Conservation (phyloP, 2,329 filamentous ascomycete species). For the Thielaviopsis ethacetica region DNA sequence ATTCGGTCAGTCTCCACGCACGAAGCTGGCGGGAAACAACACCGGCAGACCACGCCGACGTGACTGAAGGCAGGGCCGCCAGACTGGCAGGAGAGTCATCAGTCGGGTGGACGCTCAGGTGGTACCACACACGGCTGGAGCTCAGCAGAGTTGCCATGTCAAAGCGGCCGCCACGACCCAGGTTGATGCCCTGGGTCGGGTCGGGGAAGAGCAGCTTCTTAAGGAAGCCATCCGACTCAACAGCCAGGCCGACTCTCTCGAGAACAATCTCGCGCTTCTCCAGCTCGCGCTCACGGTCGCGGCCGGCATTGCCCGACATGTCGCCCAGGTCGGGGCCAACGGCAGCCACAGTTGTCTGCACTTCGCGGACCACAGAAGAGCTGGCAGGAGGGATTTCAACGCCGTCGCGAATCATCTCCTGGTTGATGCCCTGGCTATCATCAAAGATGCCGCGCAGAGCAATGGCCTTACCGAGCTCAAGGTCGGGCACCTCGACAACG, state of each 20-base stretch:
- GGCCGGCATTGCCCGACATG: conserved; percentile 45
- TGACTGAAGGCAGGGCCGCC: conserved; percentile 52
- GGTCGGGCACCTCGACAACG: conserved; percentile 69
- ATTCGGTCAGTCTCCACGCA: conserved; percentile 85
- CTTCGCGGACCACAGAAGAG: conserved; percentile 74
- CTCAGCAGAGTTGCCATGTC: conserved; percentile 59
- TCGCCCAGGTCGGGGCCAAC: conserved; percentile 68
- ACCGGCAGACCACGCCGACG: conserved; percentile 84
- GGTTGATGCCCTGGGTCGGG: conserved; percentile 58
- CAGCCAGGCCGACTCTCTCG: conserved; percentile 71
- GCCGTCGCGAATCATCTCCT: conserved; percentile 93
- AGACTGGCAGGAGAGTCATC: conserved; percentile 67
- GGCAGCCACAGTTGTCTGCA: conserved; percentile 64
- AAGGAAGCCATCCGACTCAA: conserved; percentile 69
- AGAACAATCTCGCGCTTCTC: conserved; percentile 72
- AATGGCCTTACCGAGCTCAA: conserved; percentile 70
- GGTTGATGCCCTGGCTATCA: conserved; percentile 80
- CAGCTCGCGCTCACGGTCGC: conserved; percentile 60
- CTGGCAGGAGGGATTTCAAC: conserved; percentile 57
- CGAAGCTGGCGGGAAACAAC: conserved; percentile 84
- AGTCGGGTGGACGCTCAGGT: conserved; percentile 78
- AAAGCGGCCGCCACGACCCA: conserved; percentile 64
- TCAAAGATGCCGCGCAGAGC: conserved; percentile 85
- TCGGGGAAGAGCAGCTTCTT: conserved; percentile 68
- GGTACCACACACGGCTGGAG: conserved; percentile 89